Percentiles rank a stretch among this genome's conserved stretches.
phyloP scores from a whole-genome alignment of 2,329 filamentous ascomycete species.

The Canariomyces notabilis region DNA sequence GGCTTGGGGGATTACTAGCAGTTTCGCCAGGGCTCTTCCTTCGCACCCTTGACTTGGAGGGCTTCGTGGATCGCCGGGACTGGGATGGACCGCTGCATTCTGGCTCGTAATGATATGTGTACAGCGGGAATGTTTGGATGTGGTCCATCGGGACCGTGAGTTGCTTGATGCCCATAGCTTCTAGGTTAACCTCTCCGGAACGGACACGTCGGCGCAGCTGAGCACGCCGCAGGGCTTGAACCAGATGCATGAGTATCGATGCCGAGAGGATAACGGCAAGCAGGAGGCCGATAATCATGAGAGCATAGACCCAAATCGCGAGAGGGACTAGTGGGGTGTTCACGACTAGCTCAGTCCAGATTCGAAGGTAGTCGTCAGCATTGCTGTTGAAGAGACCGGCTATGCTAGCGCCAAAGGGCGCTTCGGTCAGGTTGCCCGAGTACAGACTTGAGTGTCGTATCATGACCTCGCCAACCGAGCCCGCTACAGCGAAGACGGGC shows the following conservation, averaged over 20 bases:
- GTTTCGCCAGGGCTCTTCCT: slow-evolving; percentile 13
- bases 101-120: slow-evolving; percentile 63
- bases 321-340: slow-evolving; percentile 51
- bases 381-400: slow-evolving; percentile 50
- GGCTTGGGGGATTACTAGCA: slow-evolving; percentile 3
- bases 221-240: slow-evolving; percentile 67
- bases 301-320: slow-evolving; percentile 74
- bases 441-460: slow-evolving; percentile 70
- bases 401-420: slow-evolving; percentile 55
- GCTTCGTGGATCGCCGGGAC: slow-evolving; percentile 34
- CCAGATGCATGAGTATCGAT: slow-evolving; percentile 68
- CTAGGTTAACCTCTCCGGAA: slow-evolving; percentile 77
- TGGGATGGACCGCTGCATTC: slow-evolving; percentile 34
- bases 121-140: slow-evolving; percentile 71
- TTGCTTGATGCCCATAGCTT: slow-evolving; percentile 77
- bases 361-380: slow-evolving; percentile 53
- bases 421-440: slow-evolving; percentile 65
- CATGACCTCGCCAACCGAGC: slow-evolving; percentile 59
- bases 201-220: slow-evolving; percentile 65
- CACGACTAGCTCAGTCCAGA: slow-evolving; percentile 53
- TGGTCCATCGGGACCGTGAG: slow-evolving; percentile 69
- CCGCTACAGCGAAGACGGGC: slow-evolving; percentile 78
- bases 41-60: slow-evolving; percentile 15
- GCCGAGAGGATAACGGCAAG: slow-evolving; percentile 61
- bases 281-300: slow-evolving; percentile 67